Evolutionary conservation across 345 rosid species (phyloP).

Genomic region (Eucalyptus tenuipes): DNA sequence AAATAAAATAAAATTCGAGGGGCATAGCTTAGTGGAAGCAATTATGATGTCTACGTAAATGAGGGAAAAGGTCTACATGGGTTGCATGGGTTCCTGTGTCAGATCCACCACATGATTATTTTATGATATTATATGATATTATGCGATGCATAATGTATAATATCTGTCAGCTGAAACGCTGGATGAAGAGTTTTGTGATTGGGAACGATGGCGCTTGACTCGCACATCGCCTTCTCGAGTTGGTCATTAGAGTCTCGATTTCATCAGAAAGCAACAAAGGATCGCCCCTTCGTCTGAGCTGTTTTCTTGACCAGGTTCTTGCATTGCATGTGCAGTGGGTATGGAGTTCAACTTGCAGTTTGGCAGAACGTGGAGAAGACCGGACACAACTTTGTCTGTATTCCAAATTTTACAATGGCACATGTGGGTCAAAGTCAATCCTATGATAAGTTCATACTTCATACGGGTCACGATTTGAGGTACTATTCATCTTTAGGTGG

Average conservation of each 20-base stretch:
- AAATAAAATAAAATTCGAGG: not conserved
- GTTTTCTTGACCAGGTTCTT: not conserved
- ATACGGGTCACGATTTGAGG: not conserved
- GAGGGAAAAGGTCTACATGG: not conserved
- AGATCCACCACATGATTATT: not conserved
- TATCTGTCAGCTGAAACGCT: not conserved
- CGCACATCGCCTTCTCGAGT: not conserved
- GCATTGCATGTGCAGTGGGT: not conserved
- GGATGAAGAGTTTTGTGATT: not conserved
- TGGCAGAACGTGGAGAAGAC: not conserved
- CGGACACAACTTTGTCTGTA: not conserved
- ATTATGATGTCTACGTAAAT: not conserved
- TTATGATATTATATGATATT: not conserved
- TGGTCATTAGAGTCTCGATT: not conserved
- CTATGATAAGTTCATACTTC: not conserved
- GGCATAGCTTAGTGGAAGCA: not conserved
- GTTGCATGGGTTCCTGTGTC: not conserved
- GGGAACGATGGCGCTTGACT: not conserved
- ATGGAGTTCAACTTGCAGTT: not conserved
- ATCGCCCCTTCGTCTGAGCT: not conserved
- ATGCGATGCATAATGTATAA: not conserved
- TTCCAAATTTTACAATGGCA: not conserved
- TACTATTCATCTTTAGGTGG: not conserved
- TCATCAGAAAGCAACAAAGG: not conserved
- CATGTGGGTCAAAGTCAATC: not conserved